Percentiles rank a stretch among this genome's conserved stretches.
phyloP scores from a whole-genome alignment of 2,329 filamentous ascomycete genomes.

The Allantophomopsis lycopodina region DNA sequence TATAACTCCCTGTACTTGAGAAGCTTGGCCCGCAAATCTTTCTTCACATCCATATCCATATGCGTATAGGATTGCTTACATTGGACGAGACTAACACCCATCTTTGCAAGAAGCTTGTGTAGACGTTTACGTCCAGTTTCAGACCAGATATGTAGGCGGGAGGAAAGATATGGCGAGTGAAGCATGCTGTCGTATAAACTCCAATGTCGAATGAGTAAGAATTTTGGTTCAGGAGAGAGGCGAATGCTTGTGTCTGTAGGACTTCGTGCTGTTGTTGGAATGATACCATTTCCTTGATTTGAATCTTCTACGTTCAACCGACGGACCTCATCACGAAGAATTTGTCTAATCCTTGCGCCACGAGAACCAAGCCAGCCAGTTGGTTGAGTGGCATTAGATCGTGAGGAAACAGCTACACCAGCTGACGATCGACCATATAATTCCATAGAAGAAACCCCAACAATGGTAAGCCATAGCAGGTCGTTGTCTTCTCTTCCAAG shows the following conservation, averaged over 20 bases:
- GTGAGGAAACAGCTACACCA: constrained; percentile 51
- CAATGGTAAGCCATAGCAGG: constrained; percentile 85
- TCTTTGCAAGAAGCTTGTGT: constrained; percentile 91
- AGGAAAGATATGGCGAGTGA: constrained; percentile 88
- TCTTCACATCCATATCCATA: constrained; percentile 96
- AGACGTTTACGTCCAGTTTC: constrained; percentile 78
- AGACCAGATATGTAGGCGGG: constrained; percentile 86
- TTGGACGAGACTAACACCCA: constrained; percentile 89
- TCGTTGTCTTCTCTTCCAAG: constrained; percentile 95
- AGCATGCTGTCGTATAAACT: constrained; percentile 97
- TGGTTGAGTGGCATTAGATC: constrained; percentile 35
- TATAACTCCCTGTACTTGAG: constrained; percentile 88
- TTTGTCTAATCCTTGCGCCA: constrained; percentile 70
- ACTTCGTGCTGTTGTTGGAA: constrained; percentile 76
- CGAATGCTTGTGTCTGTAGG: constrained; percentile 88
- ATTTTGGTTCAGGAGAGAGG: constrained; percentile 84
- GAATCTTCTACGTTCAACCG: constrained; percentile 74
- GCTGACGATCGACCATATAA: constrained; percentile 78
- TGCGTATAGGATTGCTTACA: constrained; percentile 94
- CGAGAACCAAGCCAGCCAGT: constrained; percentile 71
- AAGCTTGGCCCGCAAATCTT: constrained; percentile 70
- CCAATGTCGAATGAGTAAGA: constrained; percentile 90
- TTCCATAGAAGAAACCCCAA: constrained; percentile 89
- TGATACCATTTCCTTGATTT: constrained; percentile 60
- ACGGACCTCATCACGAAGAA: constrained; percentile 85